Conservation (phyloP, 2,329 filamentous ascomycete genomes). For the Neophaeococcomyces aloes region DNA sequence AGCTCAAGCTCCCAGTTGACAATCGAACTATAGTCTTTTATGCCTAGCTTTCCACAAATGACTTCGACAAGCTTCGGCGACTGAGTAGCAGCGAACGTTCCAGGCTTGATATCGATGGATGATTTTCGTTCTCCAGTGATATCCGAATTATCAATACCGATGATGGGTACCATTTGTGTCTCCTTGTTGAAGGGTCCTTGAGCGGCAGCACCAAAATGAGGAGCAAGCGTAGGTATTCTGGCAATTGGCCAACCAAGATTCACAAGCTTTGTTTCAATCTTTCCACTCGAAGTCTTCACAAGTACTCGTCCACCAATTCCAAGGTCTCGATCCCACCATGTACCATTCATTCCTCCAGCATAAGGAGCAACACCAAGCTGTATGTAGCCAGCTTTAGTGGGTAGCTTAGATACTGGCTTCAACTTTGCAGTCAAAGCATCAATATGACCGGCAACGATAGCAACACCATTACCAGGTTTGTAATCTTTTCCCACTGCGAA, state of each 20-base stretch:
- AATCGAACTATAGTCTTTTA: slow-evolving; percentile 62
- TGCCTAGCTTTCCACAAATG: slow-evolving; percentile 66
- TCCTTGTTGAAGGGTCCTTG: slow-evolving; percentile 66
- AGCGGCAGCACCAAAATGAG: slow-evolving; percentile 74
- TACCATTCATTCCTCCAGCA: slow-evolving; percentile 72
- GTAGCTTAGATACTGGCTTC: slow-evolving; percentile 80
- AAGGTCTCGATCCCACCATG: slow-evolving; percentile 96
- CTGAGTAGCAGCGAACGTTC: slow-evolving; percentile 71
- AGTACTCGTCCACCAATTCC: slow-evolving; percentile 82
- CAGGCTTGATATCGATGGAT: slow-evolving; percentile 32
- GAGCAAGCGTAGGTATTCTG: slow-evolving; percentile 79
- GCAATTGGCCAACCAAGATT: slow-evolving; percentile 94
- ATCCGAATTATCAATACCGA: slow-evolving; percentile 71
- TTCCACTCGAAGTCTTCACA: slow-evolving; percentile 58
- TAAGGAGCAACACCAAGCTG: slow-evolving; percentile 91
- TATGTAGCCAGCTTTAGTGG: slow-evolving; percentile 72
- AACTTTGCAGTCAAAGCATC: slow-evolving; percentile 83
- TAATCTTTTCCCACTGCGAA: slow-evolving; percentile 76
- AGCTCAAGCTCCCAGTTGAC: slow-evolving; percentile 96
- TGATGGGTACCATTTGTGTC: slow-evolving; percentile 87
- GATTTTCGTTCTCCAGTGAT: slow-evolving; percentile 25
- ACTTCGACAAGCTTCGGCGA: slow-evolving; percentile 74
- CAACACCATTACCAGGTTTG: slow-evolving; percentile 72
- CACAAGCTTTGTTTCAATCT: slow-evolving; percentile 70
- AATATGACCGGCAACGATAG: slow-evolving; percentile 83